Base-by-base conservation (phyloP, 306 rosid species). In the Cucumis cinereus region DNA sequence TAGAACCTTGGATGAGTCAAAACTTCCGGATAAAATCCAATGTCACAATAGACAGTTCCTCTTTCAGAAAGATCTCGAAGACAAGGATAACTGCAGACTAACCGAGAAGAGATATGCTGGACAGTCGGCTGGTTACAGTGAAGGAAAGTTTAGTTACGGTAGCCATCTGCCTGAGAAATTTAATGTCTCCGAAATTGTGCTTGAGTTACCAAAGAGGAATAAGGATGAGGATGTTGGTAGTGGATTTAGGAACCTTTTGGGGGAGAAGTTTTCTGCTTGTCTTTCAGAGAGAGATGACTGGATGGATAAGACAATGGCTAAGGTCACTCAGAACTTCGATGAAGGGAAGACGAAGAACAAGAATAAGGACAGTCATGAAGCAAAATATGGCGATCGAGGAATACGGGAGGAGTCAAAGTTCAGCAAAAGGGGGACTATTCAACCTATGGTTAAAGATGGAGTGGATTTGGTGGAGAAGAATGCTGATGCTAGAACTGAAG, bases 261-360 rank as follows among this genome's bases (percentile, higher is more conserved):
- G 62, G 82, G 93, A 84, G 73, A 92, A 81, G 58, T 78, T 80
- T 54, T 38, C 81, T 67, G 74, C 53, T 83, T 28, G 79, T 36
- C 79, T 83, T 80, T 85, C 59, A 30, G 87, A 76, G 79, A 89
- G 68, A 57, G 88, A 84, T 76, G 98, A 85, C 79, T 94, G 83
- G 78, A 63, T 87, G 79, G 79, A 68, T 81, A 79, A 81, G 79
- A 79, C 86, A 75, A 82, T 82, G 85, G 81, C 85, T 54, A 89
- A 81, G 87, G 87, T 79, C 73, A 57, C 82, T 71, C 75, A 79
- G 4, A 62, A 57, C 66, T 70, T 76, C 81, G 71, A 76, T 2
- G 87, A 81, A 53, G 84, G 79, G 30, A 83, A 79, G 77, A 92
- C 83, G 77, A 86, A 78, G 56, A 57, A 70, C 82, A 53, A 75